phyloP scores from a whole-genome alignment of 176 grass and related monocot species.

The Puya raimondii region DNA sequence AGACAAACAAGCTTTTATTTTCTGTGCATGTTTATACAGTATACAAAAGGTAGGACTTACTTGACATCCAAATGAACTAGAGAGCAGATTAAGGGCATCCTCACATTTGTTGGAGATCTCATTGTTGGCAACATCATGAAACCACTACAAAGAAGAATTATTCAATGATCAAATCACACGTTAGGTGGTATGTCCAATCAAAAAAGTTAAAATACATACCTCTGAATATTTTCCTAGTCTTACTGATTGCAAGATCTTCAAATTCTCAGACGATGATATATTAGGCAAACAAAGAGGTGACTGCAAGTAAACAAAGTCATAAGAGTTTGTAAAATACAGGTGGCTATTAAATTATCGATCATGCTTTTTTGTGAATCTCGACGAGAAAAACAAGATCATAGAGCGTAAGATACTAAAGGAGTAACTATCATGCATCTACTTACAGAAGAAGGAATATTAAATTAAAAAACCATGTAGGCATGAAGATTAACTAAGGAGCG shows the following conservation, averaged over 20 bases:
- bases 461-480: not conserved
- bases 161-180: constrained; percentile 5
- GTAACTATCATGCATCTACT: not conserved
- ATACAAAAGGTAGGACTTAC: constrained; percentile 31
- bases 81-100: constrained; percentile 73
- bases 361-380: not conserved
- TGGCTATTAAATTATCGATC: not conserved
- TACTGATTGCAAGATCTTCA: constrained; percentile 51
- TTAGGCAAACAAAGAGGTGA: constrained; percentile 67
- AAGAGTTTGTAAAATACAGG: constrained; percentile 9
- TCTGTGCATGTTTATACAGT: too few species aligned
- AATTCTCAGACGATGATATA: constrained; percentile 54
- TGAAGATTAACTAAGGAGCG: too few species aligned
- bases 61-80: constrained; percentile 52
- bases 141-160: constrained; percentile 63
- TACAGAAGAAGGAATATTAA: constrained; percentile 1
- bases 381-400: not conserved
- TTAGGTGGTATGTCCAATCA: constrained; percentile 6
- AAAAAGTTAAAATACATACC: constrained; percentile 30
- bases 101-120: constrained; percentile 86
- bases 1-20: not conserved
- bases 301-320: constrained; percentile 31
- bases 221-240: constrained; percentile 93
- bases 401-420: not conserved
- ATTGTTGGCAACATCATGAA: constrained; percentile 79